phyloP scores from a whole-genome alignment of 495 filamentous ascomycete genomes.

The Neurospora discreta region DNA sequence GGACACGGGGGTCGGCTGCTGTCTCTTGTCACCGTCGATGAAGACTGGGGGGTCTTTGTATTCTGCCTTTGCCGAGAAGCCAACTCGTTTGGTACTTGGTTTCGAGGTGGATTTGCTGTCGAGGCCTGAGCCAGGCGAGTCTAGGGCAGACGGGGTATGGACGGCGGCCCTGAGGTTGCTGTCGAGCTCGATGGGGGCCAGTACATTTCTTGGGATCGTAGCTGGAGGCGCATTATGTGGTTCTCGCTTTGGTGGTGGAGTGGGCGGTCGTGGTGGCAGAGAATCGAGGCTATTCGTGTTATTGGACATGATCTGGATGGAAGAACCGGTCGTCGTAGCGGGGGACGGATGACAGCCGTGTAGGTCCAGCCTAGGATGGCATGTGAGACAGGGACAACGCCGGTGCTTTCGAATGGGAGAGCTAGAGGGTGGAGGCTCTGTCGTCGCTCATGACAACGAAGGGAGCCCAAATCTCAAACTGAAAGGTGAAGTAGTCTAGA shows the following conservation, averaged over 20 bases:
- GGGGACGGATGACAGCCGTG: not conserved
- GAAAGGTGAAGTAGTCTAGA: not conserved
- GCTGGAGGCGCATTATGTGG: slow-evolving; percentile 25
- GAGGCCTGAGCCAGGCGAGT: slow-evolving; percentile 40
- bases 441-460: not conserved
- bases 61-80: slow-evolving; percentile 61
- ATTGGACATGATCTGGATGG: slow-evolving; percentile 20
- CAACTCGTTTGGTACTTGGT: slow-evolving; percentile 54
- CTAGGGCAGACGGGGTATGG: slow-evolving; percentile 37
- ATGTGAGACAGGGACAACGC: not conserved
- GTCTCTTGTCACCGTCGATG: slow-evolving; percentile 28
- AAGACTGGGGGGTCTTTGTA: slow-evolving; percentile 52
- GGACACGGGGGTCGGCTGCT: slow-evolving; percentile 32
- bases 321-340: not conserved
- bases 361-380: not conserved
- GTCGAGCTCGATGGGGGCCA: slow-evolving; percentile 19
- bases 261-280: slow-evolving; percentile 41
- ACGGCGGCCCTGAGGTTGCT: slow-evolving; percentile 20
- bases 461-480: not conserved
- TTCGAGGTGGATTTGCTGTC: slow-evolving; percentile 49
- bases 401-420: not conserved
- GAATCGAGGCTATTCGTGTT: slow-evolving; percentile 22
- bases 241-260: slow-evolving; percentile 40
- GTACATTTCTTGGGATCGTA: slow-evolving; percentile 7
- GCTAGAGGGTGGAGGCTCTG: not conserved